phyloP scores from a whole-genome alignment of 768 basidiomycete genomes.

The Amanita subjunquillea region DNA sequence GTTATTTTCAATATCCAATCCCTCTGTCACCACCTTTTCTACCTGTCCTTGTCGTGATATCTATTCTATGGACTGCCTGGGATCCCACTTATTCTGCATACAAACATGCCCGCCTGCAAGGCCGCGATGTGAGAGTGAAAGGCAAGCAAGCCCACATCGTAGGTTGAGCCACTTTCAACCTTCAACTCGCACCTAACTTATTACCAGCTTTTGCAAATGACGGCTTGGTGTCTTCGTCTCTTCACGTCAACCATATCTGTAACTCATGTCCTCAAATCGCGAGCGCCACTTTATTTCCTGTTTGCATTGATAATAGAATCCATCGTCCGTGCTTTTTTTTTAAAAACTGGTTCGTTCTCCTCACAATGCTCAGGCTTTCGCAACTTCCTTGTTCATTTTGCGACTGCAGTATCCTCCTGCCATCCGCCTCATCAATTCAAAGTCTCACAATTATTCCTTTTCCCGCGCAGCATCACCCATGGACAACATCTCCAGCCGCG shows the following conservation, averaged over 20 bases:
- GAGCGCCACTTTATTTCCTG: slow-evolving; percentile 33
- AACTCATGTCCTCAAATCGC: slow-evolving; percentile 20
- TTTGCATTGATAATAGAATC: slow-evolving; percentile 41
- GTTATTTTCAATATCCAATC: neutral
- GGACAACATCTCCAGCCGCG: slow-evolving; percentile 6
- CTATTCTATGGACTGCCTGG: slow-evolving; percentile 77
- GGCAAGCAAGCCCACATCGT: slow-evolving; percentile 61
- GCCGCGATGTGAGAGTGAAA: slow-evolving; percentile 56
- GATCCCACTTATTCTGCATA: slow-evolving; percentile 68
- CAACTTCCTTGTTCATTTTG: slow-evolving; percentile 42
- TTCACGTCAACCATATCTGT: slow-evolving; percentile 34
- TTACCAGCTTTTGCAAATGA: slow-evolving; percentile 46
- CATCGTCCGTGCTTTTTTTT: slow-evolving; percentile 29
- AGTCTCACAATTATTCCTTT: slow-evolving; percentile 26
- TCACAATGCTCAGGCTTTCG: slow-evolving; percentile 31
- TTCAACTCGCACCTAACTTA: neutral
- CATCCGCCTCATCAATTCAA: slow-evolving; percentile 59
- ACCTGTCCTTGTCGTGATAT: slow-evolving; percentile 41
- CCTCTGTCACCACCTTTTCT: slow-evolving; percentile 21
- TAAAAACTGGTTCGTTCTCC: neutral
- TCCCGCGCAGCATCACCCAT: slow-evolving; percentile 38
- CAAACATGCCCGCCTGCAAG: slow-evolving; percentile 54
- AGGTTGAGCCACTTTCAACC: slow-evolving; percentile 14
- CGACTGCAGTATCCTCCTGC: slow-evolving; percentile 59
- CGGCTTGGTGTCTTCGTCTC: slow-evolving; percentile 48